These are phyloP conservation scores for Claviceps sorghi DNA, from an alignment of 2,329 filamentous ascomycete genomes.

Conservation along the genomic window DNA sequence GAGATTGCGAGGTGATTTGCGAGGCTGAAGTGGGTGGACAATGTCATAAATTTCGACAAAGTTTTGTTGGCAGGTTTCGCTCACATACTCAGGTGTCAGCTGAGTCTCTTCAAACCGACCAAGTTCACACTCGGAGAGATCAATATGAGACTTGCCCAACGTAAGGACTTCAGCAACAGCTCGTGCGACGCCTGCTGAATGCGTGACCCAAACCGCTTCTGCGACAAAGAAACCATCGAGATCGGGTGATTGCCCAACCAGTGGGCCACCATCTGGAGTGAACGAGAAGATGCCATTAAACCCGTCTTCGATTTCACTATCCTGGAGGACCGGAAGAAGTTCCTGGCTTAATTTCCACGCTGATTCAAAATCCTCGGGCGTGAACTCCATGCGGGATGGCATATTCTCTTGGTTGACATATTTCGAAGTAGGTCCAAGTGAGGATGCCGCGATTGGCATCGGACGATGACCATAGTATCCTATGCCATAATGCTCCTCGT, in stretches of 20 bases:
- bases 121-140: constrained; percentile 44
- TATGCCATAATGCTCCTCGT: constrained; percentile 47
- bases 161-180: constrained; percentile 46
- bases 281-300: constrained; percentile 56
- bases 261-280: constrained; percentile 46
- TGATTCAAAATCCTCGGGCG: constrained; percentile 42
- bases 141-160: constrained; percentile 37
- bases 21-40: constrained; percentile 44
- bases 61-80: constrained; percentile 44
- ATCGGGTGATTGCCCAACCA: constrained; percentile 42
- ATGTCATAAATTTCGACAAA: constrained; percentile 54
- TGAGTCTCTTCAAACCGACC: constrained; percentile 48
- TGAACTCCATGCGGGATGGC: constrained; percentile 48
- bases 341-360: constrained; percentile 43
- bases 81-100: constrained; percentile 38
- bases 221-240: constrained; percentile 49
- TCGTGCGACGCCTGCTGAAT: constrained; percentile 47
- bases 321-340: constrained; percentile 35
- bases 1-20: constrained; percentile 41
- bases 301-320: constrained; percentile 39
- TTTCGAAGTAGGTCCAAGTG: constrained; percentile 36
- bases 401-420: constrained; percentile 44
- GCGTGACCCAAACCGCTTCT: constrained; percentile 53
- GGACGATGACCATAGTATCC: constrained; percentile 50
- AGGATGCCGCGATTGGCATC: constrained; percentile 42